These are phyloP conservation scores for Neurospora tetrasperma DNA, from an alignment of 495 filamentous ascomycete species.

Conservation along the genomic window DNA sequence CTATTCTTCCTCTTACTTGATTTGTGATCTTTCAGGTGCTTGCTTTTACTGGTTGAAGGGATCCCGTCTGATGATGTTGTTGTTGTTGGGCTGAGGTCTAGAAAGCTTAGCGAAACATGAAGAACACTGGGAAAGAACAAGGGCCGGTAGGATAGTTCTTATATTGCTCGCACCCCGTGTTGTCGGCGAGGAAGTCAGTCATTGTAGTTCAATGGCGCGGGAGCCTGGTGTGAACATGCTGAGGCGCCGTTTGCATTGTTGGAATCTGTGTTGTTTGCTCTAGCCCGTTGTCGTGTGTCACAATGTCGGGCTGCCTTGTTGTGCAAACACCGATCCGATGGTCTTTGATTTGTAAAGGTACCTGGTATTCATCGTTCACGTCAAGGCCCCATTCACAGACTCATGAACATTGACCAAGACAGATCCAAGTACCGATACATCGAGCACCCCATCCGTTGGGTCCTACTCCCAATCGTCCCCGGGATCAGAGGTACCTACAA, in stretches of 20 bases:
- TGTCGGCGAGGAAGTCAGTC: background rate
- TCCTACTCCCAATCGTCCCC: background rate
- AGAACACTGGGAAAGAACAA: background rate
- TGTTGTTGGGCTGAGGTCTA: rapidly evolving
- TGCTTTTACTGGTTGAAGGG: background rate
- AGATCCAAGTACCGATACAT: background rate
- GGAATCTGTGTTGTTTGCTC: background rate
- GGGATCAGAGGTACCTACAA: too few relatives aligned
- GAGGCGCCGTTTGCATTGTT: background rate
- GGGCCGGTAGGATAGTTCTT: background rate
- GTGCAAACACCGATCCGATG: background rate
- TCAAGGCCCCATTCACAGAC: background rate
- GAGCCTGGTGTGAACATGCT: background rate
- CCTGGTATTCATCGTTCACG: background rate
- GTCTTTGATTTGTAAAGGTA: background rate
- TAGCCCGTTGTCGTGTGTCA: background rate
- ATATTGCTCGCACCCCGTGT: background rate
- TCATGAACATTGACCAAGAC: too few relatives aligned
- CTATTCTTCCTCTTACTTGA: background rate
- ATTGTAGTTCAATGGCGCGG: background rate
- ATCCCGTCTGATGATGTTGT: background rate
- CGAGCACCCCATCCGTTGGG: background rate
- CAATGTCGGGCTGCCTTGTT: background rate
- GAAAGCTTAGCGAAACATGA: background rate
- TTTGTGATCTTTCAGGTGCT: background rate